A percentile compares a stretch with the other conserved stretches of the same genome.
These are phyloP conservation scores for Filobasidium uniguttulatum DNA, from an alignment of 1,284 basidiomycete genomes.

Conservation along the genomic window DNA sequence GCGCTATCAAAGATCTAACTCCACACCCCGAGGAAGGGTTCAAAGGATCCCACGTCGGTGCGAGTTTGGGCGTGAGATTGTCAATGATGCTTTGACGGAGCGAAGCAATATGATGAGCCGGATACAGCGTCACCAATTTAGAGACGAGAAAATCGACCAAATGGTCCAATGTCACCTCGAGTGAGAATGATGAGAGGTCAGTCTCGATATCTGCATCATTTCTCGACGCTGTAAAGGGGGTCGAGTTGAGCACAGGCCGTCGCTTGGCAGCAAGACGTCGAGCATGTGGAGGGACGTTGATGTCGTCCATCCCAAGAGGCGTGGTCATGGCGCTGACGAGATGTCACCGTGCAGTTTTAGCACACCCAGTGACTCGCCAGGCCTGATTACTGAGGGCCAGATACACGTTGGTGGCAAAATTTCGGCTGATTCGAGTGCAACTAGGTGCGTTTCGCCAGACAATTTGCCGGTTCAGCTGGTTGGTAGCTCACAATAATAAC, in stretches of 20 bases:
- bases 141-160: conserved; percentile 28
- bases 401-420: too few species aligned
- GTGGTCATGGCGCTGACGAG: neutral
- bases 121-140: conserved; percentile 25
- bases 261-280: neutral
- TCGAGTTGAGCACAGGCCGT: neutral
- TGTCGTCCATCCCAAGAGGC: neutral
- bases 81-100: conserved; percentile 22
- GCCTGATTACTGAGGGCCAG: too few species aligned
- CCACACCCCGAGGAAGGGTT: conserved; percentile 28
- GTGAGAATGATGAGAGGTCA: conserved; percentile 8
- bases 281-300: neutral
- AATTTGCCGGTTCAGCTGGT: too few species aligned
- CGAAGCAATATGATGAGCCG: conserved; percentile 20
- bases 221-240: neutral
- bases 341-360: too few species aligned
- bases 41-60: conserved; percentile 27
- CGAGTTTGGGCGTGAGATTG: conserved; percentile 18
- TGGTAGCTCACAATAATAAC: too few species aligned
- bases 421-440: too few species aligned
- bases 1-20: conserved; percentile 27
- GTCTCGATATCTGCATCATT: neutral
- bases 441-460: too few species aligned
- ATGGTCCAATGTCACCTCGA: conserved; percentile 25
- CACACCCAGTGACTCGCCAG: too few species aligned